These are phyloP conservation scores for Xerocomus minutiporus DNA, from an alignment of 1,284 basidiomycete species.

Conservation along the genomic window DNA sequence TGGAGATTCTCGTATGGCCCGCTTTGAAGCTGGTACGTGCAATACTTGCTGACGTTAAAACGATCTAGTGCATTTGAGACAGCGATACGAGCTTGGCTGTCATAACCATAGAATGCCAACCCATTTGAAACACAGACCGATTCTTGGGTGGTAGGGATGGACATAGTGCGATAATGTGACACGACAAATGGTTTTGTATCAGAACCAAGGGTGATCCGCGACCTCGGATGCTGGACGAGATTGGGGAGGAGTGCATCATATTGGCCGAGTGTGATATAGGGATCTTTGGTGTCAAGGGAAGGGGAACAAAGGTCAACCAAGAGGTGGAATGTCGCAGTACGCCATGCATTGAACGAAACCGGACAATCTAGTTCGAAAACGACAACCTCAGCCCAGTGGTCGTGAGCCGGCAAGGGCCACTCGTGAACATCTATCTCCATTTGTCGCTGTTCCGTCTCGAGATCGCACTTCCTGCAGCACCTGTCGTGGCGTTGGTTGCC, in stretches of 20 bases:
- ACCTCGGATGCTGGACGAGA: constrained; percentile 3
- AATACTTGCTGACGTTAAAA: constrained; percentile 20
- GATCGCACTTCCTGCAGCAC: constrained; percentile 31
- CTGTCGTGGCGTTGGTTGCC: neutral
- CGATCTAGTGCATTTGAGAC: constrained; percentile 7
- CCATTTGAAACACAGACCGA: constrained; percentile 32
- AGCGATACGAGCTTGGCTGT: constrained; percentile 8
- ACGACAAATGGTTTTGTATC: constrained; percentile 33
- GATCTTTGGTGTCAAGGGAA: neutral
- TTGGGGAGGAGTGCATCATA: constrained; percentile 2
- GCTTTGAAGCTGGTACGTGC: constrained; percentile 28
- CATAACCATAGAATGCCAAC: constrained; percentile 21
- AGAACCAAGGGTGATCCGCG: constrained; percentile 37
- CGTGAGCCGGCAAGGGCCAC: constrained; percentile 41
- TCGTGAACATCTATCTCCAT: constrained; percentile 39
- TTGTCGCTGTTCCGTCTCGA: constrained; percentile 8
- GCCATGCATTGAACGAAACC: constrained; percentile 33
- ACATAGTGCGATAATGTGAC: constrained; percentile 30
- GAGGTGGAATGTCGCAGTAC: constrained; percentile 38
- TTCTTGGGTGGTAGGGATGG: constrained; percentile 23
- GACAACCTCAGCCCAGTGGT: constrained; percentile 22
- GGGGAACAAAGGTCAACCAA: constrained; percentile 32
- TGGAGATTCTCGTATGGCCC: constrained; percentile 36
- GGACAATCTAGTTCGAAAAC: constrained; percentile 41
- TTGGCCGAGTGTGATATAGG: constrained; percentile 2